Percentiles rank a stretch among this genome's conserved stretches.
phyloP scores from a whole-genome alignment of 2,329 filamentous ascomycete species.

The Cladosporium colombiae region DNA sequence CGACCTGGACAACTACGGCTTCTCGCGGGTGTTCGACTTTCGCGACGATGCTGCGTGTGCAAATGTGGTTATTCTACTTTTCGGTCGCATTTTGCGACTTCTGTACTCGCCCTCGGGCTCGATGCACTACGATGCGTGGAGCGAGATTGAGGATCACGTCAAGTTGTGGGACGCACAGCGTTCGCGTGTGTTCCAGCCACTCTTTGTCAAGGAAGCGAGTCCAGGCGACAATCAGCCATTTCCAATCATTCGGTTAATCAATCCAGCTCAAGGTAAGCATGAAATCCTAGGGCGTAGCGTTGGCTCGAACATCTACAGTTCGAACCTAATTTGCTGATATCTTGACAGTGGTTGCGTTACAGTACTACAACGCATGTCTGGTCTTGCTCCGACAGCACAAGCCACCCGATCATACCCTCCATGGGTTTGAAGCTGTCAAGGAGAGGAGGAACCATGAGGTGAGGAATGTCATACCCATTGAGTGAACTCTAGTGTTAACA shows the following conservation, averaged over 20 bases:
- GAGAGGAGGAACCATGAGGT: slow-evolving; percentile 24
- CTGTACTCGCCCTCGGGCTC: slow-evolving; percentile 19
- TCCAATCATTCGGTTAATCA: slow-evolving; percentile 37
- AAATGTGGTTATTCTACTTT: slow-evolving; percentile 43
- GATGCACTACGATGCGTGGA: slow-evolving; percentile 21
- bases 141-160: slow-evolving; percentile 22
- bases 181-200: slow-evolving; percentile 31
- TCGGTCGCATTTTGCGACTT: slow-evolving; percentile 41
- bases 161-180: slow-evolving; percentile 28
- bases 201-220: slow-evolving; percentile 29
- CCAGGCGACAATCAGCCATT: slow-evolving; percentile 28
- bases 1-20: slow-evolving; percentile 42
- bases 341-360: slow-evolving; percentile 33
- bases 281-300: no score
- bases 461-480: background rate
- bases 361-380: slow-evolving; percentile 41
- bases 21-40: slow-evolving; percentile 41
- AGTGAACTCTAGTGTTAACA: background rate
- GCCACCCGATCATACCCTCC: slow-evolving; percentile 20
- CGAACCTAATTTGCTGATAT: background rate
- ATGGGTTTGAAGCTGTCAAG: slow-evolving; percentile 27
- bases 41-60: slow-evolving; percentile 42
- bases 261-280: slow-evolving; percentile 34
- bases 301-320: background rate
- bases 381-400: slow-evolving; percentile 30